Percentiles rank a stretch among this genome's conserved stretches.
These are phyloP conservation scores for Sechiopsis laciniata DNA, from an alignment of 306 rosid genomes.

Conservation along the genomic window DNA sequence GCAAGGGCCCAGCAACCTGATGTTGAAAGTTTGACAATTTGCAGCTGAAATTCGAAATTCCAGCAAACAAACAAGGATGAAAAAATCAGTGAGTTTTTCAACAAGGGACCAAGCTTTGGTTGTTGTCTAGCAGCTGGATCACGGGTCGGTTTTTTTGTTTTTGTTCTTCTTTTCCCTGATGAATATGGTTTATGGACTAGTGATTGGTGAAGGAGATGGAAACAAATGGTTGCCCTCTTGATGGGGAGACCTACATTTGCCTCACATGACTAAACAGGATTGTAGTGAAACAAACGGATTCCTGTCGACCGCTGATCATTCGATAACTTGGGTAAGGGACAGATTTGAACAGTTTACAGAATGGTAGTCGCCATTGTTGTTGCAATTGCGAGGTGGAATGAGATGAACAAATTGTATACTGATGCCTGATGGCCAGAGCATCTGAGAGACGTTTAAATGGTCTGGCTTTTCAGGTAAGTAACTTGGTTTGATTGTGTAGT, in stretches of 20 bases:
- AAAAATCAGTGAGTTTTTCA: slow-evolving; percentile 52
- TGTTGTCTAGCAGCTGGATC: slow-evolving; percentile 49
- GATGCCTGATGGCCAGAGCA: not conserved
- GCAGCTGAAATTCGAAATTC: slow-evolving; percentile 38
- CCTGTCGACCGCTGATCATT: slow-evolving; percentile 59
- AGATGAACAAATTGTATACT: slow-evolving; percentile 36
- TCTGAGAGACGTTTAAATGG: not conserved
- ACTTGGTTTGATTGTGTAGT: not conserved
- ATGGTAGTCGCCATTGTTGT: slow-evolving; percentile 42
- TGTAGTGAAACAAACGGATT: slow-evolving; percentile 75
- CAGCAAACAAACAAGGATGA: slow-evolving; percentile 57
- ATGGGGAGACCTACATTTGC: slow-evolving; percentile 55
- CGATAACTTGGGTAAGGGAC: slow-evolving; percentile 54
- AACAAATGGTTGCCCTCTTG: slow-evolving; percentile 49
- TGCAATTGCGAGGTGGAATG: slow-evolving; percentile 56
- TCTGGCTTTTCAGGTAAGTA: not conserved
- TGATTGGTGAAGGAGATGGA: slow-evolving; percentile 46
- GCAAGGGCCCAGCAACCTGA: slow-evolving; percentile 46
- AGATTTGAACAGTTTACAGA: slow-evolving; percentile 40
- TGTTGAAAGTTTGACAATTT: slow-evolving; percentile 51
- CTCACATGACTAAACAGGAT: slow-evolving; percentile 51
- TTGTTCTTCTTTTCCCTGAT: slow-evolving; percentile 22
- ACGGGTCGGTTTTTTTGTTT: slow-evolving; percentile 51
- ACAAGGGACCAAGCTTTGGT: slow-evolving; percentile 49
- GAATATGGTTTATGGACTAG: slow-evolving; percentile 45